Evolutionary conservation across 148 eudicot genomes (phyloP), one percentile per base, ranked within the genome.

Genomic region (Suaeda aralocaspica): DNA sequence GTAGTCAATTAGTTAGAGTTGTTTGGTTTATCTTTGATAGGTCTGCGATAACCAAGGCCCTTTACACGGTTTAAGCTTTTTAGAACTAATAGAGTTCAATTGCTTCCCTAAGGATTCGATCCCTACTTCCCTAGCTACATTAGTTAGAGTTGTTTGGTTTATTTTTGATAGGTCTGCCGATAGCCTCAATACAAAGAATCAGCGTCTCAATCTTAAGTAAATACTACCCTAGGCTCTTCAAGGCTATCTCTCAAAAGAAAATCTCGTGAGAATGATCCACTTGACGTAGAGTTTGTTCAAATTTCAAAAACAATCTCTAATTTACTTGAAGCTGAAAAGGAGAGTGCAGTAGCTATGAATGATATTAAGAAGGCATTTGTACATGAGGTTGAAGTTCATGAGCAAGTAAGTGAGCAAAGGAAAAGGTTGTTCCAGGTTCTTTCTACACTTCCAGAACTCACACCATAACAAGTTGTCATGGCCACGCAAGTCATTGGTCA

Each of bases 321-420:
- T n/a, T n/a, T n/a, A n/a, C n/a, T n/a, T n/a, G n/a, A n/a, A 53
- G 34, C 12, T 0, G 36, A 69, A 33, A 69, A 57, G 39, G 64
- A 69, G 34, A 69, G 44, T 56, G 36, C 25, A 2, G 22, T 56
- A 16, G 63, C 63, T 21, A 55, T 39, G 50, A 51, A 52, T 52
- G 72, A 55, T 8, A 69, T 55, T 24, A 69, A 39, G 14, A 69
- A 42, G 16, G 53, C 64, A 6, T 57, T 56, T 57, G 9, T 18
- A 8, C 64, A 56, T 69, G 39, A 53, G 3, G 52, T 69, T 36
- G 64, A 69, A 36, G 72, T 69, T 8, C 52, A 69, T 56, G 64
- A 69, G 16, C 36, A 55, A 25, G 42, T 22, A 16, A 25, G 52
- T 42, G 39, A 36, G 0, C 15, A 56, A 31, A 69, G 52, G 42